Conservation (phyloP, 2,329 filamentous ascomycete species). For the Neurospora sp. region DNA sequence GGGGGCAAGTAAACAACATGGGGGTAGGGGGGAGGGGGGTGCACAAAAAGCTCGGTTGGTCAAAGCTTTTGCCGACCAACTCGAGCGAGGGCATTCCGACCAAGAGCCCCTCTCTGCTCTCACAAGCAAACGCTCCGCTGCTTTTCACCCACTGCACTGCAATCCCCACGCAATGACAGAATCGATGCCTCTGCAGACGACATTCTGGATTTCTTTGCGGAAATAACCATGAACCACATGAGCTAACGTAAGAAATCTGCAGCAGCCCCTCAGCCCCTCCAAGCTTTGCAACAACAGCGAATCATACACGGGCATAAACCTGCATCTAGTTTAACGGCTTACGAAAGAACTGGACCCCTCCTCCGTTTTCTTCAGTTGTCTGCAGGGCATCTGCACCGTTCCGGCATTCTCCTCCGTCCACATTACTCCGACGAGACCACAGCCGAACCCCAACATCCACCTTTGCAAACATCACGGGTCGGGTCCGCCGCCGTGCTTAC, state of each 20-base stretch:
- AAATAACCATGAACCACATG: not conserved
- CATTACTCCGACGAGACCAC: not conserved
- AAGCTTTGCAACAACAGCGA: not conserved
- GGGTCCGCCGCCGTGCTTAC: not conserved
- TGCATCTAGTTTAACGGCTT: not conserved
- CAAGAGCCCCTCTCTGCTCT: not conserved
- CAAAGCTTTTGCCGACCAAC: not conserved
- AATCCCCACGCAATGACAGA: not conserved
- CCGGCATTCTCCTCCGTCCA: not conserved
- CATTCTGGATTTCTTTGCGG: not conserved
- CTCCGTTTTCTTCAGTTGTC: not conserved
- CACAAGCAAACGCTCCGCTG: not conserved
- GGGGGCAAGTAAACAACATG: not conserved
- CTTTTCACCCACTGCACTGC: not conserved
- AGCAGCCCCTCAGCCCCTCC: not conserved
- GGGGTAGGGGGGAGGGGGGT: not conserved
- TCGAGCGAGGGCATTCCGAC: not conserved
- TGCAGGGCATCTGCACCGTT: not conserved
- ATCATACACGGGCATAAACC: not conserved
- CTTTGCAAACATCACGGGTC: not conserved
- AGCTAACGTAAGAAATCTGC: not conserved
- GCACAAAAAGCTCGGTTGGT: not conserved
- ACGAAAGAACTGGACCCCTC: not conserved
- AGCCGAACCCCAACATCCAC: not conserved
- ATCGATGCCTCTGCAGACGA: not conserved